Conservation (phyloP, 768 basidiomycete genomes). For the Pleurotus cornucopiae region DNA sequence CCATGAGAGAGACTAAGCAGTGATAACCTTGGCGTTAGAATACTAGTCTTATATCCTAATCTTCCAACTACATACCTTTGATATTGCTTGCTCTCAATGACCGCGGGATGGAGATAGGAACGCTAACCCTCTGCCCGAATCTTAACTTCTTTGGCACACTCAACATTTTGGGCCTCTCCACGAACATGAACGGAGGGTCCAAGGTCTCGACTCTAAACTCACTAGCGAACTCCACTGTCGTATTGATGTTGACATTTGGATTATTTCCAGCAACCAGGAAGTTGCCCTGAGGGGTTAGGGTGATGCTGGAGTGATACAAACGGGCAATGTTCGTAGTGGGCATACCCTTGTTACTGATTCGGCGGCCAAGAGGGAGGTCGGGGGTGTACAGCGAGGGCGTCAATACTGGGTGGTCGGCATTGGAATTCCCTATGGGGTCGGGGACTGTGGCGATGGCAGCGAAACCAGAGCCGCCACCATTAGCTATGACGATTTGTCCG, state of each 20-base stretch:
- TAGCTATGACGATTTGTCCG: slow-evolving; percentile 44
- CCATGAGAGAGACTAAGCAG: slow-evolving; percentile 22
- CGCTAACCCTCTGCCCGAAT: slow-evolving; percentile 23
- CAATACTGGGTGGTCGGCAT: slow-evolving; percentile 43
- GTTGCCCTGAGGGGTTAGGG: slow-evolving; percentile 23
- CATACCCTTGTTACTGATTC: slow-evolving; percentile 29
- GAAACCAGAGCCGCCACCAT: slow-evolving; percentile 39
- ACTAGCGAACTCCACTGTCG: slow-evolving; percentile 4
- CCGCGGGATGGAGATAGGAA: slow-evolving; percentile 23
- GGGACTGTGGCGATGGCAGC: slow-evolving; percentile 19
- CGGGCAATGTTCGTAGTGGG: slow-evolving; percentile 24
- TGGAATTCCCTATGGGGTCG: slow-evolving; percentile 33
- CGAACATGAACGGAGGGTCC: slow-evolving; percentile 24
- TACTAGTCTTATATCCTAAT: neutral
- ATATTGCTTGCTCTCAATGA: slow-evolving; percentile 7
- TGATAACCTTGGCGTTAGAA: neutral
- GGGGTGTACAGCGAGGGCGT: slow-evolving; percentile 39
- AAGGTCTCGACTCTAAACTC: slow-evolving; percentile 21
- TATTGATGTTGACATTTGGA: slow-evolving; percentile 18
- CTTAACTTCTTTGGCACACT: slow-evolving; percentile 18
- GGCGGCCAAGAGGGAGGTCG: slow-evolving; percentile 25
- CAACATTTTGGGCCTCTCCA: slow-evolving; percentile 9
- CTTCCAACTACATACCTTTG: slow-evolving; percentile 10
- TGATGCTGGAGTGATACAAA: slow-evolving; percentile 28
- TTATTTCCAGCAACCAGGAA: slow-evolving; percentile 23